Conservation (phyloP, 345 rosid genomes). For the Gossypium arboreum region DNA sequence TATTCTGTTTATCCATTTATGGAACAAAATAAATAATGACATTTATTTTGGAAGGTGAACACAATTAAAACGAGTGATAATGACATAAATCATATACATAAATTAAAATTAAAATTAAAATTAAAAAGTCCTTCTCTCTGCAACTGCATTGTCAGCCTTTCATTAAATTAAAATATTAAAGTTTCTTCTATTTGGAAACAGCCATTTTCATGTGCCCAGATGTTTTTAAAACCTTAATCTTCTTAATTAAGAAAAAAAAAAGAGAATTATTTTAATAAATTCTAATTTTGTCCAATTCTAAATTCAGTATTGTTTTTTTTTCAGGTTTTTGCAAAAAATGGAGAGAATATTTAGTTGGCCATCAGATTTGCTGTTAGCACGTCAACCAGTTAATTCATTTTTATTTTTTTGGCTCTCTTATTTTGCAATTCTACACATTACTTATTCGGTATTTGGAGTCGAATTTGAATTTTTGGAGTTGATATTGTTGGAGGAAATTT, state of each 20-base stretch:
- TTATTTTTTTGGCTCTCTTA: too few species aligned
- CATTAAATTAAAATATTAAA: neutral
- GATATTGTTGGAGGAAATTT: too few species aligned
- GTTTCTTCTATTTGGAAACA: neutral
- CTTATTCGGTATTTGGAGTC: too few species aligned
- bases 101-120: neutral
- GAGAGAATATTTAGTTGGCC: slow-evolving; percentile 5
- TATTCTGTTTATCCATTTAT: neutral
- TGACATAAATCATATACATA: neutral
- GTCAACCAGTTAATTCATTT: neutral
- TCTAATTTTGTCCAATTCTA: neutral
- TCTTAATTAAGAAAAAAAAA: neutral
- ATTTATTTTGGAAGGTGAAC: neutral
- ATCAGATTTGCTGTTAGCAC: slow-evolving; percentile 17
- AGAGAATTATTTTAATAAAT: neutral
- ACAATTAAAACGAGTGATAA: neutral
- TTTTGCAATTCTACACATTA: too few species aligned
- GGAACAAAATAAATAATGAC: neutral
- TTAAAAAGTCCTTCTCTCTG: neutral
- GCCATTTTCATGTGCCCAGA: too few species aligned
- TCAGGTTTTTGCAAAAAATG: neutral
- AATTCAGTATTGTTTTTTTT: neutral
- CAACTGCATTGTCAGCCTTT: neutral
- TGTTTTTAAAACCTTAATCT: neutral
- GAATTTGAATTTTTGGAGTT: too few species aligned